Evolutionary conservation across 2,329 filamentous ascomycete species (phyloP), one percentile per base, ranked within the genome.

Genomic region (Parastagonospora avenae): DNA sequence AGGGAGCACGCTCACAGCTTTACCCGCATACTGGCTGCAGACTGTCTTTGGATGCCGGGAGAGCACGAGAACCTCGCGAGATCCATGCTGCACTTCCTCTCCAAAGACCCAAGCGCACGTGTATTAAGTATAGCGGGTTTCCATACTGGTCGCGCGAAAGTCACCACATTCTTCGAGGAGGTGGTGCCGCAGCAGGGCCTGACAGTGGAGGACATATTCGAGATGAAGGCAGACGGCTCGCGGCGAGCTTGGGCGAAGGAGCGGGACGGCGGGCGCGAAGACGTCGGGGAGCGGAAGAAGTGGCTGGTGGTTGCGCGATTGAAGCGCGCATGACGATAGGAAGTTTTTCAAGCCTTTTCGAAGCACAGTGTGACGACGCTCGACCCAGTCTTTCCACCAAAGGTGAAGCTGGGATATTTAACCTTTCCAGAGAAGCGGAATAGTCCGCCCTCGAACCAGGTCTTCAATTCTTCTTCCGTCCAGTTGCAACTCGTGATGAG

Each of bases 401-500:
- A 99, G 49, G 85, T 88, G 74, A 96, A 97, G 45, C 86, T 89
- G 16, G 85, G 89, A 74, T 97, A 97, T 67, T 88, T 84, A 47
- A 96, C 86, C 61, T 84, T 82, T 1, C 84, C 86, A 46, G 84
- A 86, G 49, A 86, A 83, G 54, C 79, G 77, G 61, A 95, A 80
- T 42, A 77, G 68, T 47, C 73, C 55, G 4, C 68, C 63, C 43
- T 82, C 85, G 70, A 97, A 94, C 92, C 93, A 97, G 12, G 76
- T 76, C 53, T 82, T 79, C 64, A 99, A 76, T 78, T 99, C 94
- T 35, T 86, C 83, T 77, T 94, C 92, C 1, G 93, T 97, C 94
- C 94, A 99, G 76, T 99, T 99, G 73, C 94, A 99, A 74, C 92
- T 97, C 47, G 94, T 97, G 46, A 99, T 85, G 52, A 97, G 75